Evolutionary conservation across 805 yeast genomes (phyloP), one percentile per base, ranked within the genome.

Genomic region (Lachancea mirantina): DNA sequence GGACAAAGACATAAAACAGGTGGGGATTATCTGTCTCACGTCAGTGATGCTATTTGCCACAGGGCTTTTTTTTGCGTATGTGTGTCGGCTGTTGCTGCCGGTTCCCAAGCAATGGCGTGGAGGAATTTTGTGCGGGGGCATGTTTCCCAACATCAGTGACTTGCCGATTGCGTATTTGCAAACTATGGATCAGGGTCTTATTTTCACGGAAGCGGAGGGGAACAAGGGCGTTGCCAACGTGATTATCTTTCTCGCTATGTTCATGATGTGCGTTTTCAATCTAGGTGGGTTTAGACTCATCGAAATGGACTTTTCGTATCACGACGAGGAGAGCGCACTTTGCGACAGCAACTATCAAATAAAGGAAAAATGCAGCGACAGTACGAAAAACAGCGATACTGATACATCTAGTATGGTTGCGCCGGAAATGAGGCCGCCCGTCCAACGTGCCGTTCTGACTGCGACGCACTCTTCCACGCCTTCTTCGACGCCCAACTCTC

Each of bases 171-270:
- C 89, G 0, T 80, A 78, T 48, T 47, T 81, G 30, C 84, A 78
- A 46, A 78, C 83, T 1, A 62, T 80, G 55, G 70, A 83, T 27
- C 67, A 72, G 10, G 74, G 84, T 1, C 63, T 73, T 1, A 61
- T 69, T 5, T 78, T 87, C 46, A 62, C 78, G 0, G 47, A 63
- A 10, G 70, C 57, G 4, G 76, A 82, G 40, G 84, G 84, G 22
- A 67, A 74, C 34, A 70, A 71, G 45, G 96, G 96, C 16, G 79
- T 81, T 16, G 92, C 96, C 1, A 84, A 81, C 56, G 79, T 83
- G 14, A 79, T 87, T 47, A 78, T 87, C 20, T 82, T 80, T 46
- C 64, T 79, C 27, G 79, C 84, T 3, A 67, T 79, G 20, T 84
- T 81, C 57, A 60, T 75, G 36, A 55, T 78, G 25, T 62, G 69